These are phyloP conservation scores for Artemisia argyi DNA, from an alignment of 129 eudicot genomes.

Conservation along the genomic window DNA sequence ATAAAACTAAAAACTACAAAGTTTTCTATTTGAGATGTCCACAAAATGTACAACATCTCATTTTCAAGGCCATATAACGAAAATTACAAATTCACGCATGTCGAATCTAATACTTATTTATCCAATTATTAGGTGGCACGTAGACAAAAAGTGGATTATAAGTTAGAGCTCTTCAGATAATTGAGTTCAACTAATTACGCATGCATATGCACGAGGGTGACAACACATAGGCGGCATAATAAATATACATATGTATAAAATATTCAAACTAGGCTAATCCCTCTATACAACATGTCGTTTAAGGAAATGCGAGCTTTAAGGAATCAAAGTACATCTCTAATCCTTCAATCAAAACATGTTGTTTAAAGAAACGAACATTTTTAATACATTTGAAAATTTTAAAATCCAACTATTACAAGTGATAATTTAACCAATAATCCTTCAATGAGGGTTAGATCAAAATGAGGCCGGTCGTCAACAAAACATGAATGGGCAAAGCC, in stretches of 20 bases:
- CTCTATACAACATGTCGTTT: no score
- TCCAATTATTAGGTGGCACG: conserved; percentile 22
- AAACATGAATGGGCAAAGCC: no score
- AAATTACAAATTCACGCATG: not conserved
- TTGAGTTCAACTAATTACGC: conserved; percentile 34
- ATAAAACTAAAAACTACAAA: not conserved
- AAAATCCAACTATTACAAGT: no score
- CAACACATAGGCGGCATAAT: conserved; percentile 34
- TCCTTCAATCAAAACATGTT: no score
- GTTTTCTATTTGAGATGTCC: conserved; percentile 8
- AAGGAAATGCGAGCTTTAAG: no score
- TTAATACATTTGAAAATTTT: no score
- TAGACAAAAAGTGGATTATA: conserved; percentile 17
- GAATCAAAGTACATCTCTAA: no score
- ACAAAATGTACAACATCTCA: conserved; percentile 12
- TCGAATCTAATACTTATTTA: conserved; percentile 9
- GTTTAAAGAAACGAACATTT: no score
- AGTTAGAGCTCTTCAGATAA: conserved; percentile 4
- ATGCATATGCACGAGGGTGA: conserved; percentile 44
- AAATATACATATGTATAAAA: not conserved
- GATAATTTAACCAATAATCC: no score
- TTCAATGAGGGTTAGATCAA: no score
- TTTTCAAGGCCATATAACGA: not conserved
- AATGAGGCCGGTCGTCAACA: no score
- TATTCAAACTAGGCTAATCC: no score